A percentile compares a stretch with the other conserved stretches of the same genome.
These are phyloP conservation scores for Guyanaporus albipodus DNA, from an alignment of 768 basidiomycete genomes.

Conservation along the genomic window DNA sequence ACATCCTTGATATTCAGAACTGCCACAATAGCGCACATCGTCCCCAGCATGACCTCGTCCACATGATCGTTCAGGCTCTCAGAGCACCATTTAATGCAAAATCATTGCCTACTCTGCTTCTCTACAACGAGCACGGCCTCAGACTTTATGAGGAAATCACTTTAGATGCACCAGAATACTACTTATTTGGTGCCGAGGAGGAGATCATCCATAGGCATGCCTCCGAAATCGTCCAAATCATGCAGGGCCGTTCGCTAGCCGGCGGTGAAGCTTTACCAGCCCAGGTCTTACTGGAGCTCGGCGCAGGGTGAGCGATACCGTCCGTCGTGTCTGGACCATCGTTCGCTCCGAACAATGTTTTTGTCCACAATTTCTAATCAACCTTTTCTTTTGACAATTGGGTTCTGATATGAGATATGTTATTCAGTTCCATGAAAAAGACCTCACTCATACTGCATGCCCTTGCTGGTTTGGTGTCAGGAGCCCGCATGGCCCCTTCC, in stretches of 20 bases:
- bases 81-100: slow-evolving; percentile 50
- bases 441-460: slow-evolving; percentile 80
- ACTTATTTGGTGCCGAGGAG: slow-evolving; percentile 86
- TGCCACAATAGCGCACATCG: slow-evolving; percentile 3
- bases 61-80: slow-evolving; percentile 54
- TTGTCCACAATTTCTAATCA: neutral
- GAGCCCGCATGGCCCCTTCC: slow-evolving; percentile 37
- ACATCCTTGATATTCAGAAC: slow-evolving; percentile 23
- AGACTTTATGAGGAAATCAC: slow-evolving; percentile 85
- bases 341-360: neutral
- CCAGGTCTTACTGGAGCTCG: slow-evolving; percentile 81
- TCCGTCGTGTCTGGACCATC: neutral
- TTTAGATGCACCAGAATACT: slow-evolving; percentile 76
- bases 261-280: slow-evolving; percentile 31
- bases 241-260: slow-evolving; percentile 44
- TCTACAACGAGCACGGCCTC: slow-evolving; percentile 86
- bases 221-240: slow-evolving; percentile 67
- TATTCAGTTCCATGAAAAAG: slow-evolving; percentile 73
- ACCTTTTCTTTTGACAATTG: neutral
- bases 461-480: slow-evolving; percentile 52
- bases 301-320: slow-evolving; percentile 70
- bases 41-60: slow-evolving; percentile 33
- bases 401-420: slow-evolving; percentile 15
- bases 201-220: slow-evolving; percentile 72
- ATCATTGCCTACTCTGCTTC: slow-evolving; percentile 72